A percentile compares a stretch with the other conserved stretches of the same genome.
phyloP scores from a whole-genome alignment of 805 yeast species.

The Saturnispora quitensis region DNA sequence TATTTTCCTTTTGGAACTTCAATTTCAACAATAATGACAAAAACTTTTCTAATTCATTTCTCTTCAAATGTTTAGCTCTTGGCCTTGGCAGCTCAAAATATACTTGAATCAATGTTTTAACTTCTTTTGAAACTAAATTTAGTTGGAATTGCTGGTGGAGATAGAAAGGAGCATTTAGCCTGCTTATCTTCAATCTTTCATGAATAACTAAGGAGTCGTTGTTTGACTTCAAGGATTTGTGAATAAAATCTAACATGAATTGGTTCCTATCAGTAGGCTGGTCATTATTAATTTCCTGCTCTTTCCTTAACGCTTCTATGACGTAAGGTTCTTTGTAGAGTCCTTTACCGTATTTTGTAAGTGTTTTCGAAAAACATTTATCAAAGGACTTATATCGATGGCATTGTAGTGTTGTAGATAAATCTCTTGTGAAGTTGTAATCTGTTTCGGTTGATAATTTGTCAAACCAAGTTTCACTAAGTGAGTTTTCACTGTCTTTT shows the following conservation, averaged over 20 bases:
- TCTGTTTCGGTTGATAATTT: background rate
- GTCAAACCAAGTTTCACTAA: background rate
- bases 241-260: background rate
- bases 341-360: background rate
- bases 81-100: conserved; percentile 17
- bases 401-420: background rate
- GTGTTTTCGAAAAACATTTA: background rate
- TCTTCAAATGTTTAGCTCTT: conserved; percentile 12
- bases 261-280: background rate
- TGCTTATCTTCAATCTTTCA: conserved; percentile 8
- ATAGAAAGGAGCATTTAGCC: conserved; percentile 13
- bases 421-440: background rate
- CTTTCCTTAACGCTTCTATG: background rate
- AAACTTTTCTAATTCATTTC: conserved; percentile 15
- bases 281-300: background rate
- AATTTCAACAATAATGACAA: conserved; percentile 8
- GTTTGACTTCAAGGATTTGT: background rate
- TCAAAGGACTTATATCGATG: background rate
- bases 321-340: background rate
- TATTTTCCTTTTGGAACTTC: conserved; percentile 9
- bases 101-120: conserved; percentile 10
- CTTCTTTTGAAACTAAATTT: conserved; percentile 4
- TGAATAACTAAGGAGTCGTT: conserved; percentile 7
- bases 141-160: conserved; percentile 15
- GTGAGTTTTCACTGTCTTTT: background rate